Percentiles rank a stretch among this genome's conserved stretches.
Conservation (phyloP, 352 stramenopile genomes). For the Phytophthora cryptogea region DNA sequence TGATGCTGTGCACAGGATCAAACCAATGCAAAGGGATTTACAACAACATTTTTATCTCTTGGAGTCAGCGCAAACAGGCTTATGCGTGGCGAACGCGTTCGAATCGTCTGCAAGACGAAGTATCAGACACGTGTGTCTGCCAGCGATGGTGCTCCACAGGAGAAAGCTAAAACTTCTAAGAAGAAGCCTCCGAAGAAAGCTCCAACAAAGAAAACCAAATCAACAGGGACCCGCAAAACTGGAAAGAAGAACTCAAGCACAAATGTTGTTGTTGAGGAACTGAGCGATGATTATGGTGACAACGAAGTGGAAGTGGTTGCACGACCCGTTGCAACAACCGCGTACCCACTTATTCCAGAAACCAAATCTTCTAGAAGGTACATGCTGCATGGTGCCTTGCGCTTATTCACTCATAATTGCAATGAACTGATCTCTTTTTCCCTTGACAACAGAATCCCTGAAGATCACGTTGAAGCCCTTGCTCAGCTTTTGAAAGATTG, state of each 20-base stretch:
- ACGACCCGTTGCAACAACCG: conserved; percentile 23
- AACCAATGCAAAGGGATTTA: conserved; percentile 83
- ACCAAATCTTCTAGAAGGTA: conserved; percentile 55
- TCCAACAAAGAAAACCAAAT: conserved; percentile 40
- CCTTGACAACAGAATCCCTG: conserved; percentile 54
- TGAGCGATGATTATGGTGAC: conserved; percentile 68
- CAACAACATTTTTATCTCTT: conserved; percentile 75
- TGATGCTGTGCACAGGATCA: conserved; percentile 55
- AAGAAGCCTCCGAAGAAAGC: conserved; percentile 46
- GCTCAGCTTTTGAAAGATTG: conserved; percentile 87
- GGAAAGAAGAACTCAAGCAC: conserved; percentile 35
- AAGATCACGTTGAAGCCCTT: conserved; percentile 69
- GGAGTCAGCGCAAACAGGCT: conserved; percentile 61
- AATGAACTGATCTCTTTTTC: conserved; percentile 2
- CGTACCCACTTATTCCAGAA: conserved; percentile 62
- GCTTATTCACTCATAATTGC: neutral
- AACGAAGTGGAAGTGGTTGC: conserved; percentile 59
- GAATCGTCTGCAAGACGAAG: conserved; percentile 82
- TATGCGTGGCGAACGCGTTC: conserved; percentile 64
- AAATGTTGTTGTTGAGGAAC: conserved; percentile 54
- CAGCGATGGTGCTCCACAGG: conserved; percentile 21
- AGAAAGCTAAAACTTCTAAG: conserved; percentile 26
- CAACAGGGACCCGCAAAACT: conserved; percentile 28
- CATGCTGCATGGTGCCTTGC: conserved; percentile 3
- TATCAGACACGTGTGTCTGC: conserved; percentile 40